Conservation (phyloP, 768 basidiomycete genomes). For the Polyporus arcularius region DNA sequence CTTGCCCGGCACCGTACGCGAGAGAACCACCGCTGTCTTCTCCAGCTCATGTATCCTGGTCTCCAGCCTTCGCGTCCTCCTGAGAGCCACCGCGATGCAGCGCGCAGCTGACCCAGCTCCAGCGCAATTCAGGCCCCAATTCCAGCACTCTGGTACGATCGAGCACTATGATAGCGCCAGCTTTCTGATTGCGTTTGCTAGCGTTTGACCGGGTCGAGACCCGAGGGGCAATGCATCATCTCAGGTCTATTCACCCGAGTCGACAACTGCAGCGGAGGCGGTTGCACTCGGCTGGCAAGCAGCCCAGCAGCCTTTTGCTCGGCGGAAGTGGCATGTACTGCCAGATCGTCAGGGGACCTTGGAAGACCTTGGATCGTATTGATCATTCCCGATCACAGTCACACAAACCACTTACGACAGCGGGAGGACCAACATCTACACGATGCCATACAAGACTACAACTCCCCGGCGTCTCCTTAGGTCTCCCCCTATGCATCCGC, state of each 20-base stretch:
- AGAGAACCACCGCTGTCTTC: slow-evolving; percentile 1
- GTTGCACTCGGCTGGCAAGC: too few relatives aligned
- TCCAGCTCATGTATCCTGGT: neutral
- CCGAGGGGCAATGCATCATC: neutral
- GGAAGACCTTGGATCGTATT: neutral
- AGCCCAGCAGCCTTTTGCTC: too few relatives aligned
- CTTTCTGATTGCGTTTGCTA: slow-evolving; percentile 19
- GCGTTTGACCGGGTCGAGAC: neutral
- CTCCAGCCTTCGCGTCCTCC: neutral
- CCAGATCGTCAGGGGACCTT: neutral
- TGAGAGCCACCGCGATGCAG: neutral
- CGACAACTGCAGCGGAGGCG: too few relatives aligned
- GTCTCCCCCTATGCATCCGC: too few relatives aligned
- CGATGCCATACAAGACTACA: neutral
- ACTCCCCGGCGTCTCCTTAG: neutral
- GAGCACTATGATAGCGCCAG: slow-evolving; percentile 3
- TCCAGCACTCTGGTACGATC: slow-evolving; percentile 15
- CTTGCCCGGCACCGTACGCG: slow-evolving; percentile 10
- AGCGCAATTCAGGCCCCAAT: neutral
- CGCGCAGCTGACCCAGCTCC: neutral
- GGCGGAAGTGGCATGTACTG: neutral
- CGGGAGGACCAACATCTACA: too few relatives aligned
- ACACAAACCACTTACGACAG: neutral
- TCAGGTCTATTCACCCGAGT: too few relatives aligned
- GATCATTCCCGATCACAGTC: neutral